Conservation (phyloP, 129 eudicot genomes). For the Heracleum sosnowskyi region DNA sequence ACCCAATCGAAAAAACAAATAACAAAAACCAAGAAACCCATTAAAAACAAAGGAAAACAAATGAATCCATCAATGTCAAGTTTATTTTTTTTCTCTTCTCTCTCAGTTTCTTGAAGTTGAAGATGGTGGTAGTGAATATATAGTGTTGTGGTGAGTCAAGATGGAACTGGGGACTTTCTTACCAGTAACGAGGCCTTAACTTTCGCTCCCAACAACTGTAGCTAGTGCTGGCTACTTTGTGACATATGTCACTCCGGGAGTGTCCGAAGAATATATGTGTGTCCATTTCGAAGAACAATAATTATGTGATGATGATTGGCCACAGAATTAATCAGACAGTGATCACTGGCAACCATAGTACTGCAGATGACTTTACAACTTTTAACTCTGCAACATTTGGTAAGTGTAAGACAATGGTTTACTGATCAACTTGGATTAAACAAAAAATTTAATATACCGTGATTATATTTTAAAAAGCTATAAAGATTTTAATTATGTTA, state of each 20-base stretch:
- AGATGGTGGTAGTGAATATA: too few species aligned
- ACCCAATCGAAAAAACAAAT: too few species aligned
- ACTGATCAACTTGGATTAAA: not conserved
- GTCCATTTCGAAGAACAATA: too few species aligned
- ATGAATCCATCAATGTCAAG: constrained; percentile 18
- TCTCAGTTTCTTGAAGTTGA: constrained; percentile 11
- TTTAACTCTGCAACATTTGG: constrained; percentile 60
- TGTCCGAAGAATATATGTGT: too few species aligned
- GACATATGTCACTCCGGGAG: too few species aligned
- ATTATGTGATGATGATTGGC: too few species aligned
- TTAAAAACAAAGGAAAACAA: not conserved
- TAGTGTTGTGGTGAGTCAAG: too few species aligned
- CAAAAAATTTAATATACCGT: not conserved
- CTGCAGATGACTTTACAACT: constrained; percentile 58
- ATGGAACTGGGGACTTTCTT: too few species aligned
- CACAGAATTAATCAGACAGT: constrained; percentile 20
- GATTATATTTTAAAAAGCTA: not conserved
- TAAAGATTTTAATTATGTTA: not conserved
- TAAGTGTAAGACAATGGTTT: constrained; percentile 37
- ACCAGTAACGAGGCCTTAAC: too few species aligned
- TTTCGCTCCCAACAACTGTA: too few species aligned
- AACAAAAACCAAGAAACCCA: not conserved
- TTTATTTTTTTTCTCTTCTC: constrained; percentile 19
- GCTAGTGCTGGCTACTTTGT: too few species aligned
- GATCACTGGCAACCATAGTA: constrained; percentile 51